Conservation (phyloP, 495 filamentous ascomycete species). For the Hypoxylon trugodes region DNA sequence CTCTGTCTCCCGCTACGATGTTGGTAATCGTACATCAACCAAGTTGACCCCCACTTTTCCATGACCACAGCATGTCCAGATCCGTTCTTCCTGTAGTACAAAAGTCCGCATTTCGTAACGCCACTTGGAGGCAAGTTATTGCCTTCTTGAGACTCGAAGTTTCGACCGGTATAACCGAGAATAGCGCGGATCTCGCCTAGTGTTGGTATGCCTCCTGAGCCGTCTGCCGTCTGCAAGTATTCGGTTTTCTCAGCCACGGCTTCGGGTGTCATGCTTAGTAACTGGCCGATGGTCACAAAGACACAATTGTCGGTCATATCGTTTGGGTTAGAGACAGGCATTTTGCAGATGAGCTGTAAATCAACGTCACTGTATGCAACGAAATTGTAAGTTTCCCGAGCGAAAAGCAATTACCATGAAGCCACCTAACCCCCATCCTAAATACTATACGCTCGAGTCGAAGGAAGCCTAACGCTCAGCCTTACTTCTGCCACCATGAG, state of each 20-base stretch:
- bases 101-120: not conserved
- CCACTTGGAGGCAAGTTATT: not conserved
- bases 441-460: not conserved
- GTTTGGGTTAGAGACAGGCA: not conserved
- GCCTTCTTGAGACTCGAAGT: too few relatives aligned
- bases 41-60: not conserved
- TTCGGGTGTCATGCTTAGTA: not conserved
- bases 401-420: not conserved
- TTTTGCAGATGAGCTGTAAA: not conserved
- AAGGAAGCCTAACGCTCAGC: not conserved
- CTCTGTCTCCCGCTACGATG: not conserved
- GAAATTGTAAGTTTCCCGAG: not conserved
- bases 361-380: not conserved
- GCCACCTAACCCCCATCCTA: not conserved
- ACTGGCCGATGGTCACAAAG: not conserved
- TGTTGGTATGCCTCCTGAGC: too few relatives aligned
- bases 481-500: not conserved
- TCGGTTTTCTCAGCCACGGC: not conserved
- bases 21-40: constrained; percentile 1
- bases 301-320: not conserved
- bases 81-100: not conserved
- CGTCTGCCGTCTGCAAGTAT: too few relatives aligned
- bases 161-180: too few relatives aligned
- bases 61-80: not conserved
- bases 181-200: too few relatives aligned